Conservation (phyloP, 2,329 filamentous ascomycete species). For the Aspergillus pseudoterreus region DNA sequence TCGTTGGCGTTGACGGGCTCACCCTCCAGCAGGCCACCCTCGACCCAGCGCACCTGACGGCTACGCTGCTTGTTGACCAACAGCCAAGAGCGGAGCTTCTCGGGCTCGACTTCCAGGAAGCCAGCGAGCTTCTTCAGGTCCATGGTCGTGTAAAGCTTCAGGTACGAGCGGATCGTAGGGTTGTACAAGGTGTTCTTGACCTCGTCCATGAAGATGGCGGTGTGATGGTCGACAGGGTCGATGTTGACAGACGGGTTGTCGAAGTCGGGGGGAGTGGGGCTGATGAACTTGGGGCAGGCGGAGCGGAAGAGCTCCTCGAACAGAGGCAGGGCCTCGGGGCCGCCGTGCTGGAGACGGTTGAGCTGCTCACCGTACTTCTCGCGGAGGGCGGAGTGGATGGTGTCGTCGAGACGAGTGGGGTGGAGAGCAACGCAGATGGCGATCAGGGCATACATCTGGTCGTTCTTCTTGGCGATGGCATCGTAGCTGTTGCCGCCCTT, state of each 20-base stretch:
- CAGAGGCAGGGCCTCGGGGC: slow-evolving; percentile 88
- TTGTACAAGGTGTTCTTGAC: slow-evolving; percentile 99
- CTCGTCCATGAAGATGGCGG: slow-evolving; percentile 98
- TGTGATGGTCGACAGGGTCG: slow-evolving; percentile 95
- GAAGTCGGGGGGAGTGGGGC: slow-evolving; percentile 92
- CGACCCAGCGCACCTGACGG: slow-evolving; percentile 90
- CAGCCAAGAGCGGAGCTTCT: slow-evolving; percentile 89
- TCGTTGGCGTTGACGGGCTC: slow-evolving; percentile 92
- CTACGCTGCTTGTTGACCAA: slow-evolving; percentile 98
- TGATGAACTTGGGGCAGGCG: slow-evolving; percentile 99
- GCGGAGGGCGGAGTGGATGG: slow-evolving; percentile 93
- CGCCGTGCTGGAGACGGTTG: slow-evolving; percentile 90
- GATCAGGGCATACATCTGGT: slow-evolving; percentile 99
- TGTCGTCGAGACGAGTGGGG: slow-evolving; percentile 94
- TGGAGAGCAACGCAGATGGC: slow-evolving; percentile 98
- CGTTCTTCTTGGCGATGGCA: slow-evolving; percentile 99
- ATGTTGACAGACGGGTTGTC: slow-evolving; percentile 94
- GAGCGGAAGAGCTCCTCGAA: slow-evolving; percentile 98
- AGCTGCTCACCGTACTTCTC: slow-evolving; percentile 99
- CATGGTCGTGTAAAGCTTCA: slow-evolving; percentile 99
- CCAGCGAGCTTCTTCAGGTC: slow-evolving; percentile 96
- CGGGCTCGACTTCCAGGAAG: slow-evolving; percentile 95
- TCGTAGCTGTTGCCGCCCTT: slow-evolving; percentile 90
- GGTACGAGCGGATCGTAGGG: slow-evolving; percentile 95
- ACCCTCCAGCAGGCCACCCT: slow-evolving; percentile 84